A percentile compares a stretch with the other conserved stretches of the same genome.
Evolutionary conservation across 768 basidiomycete species (phyloP).

Genomic region (Tubosaeta brunneosetosa): DNA sequence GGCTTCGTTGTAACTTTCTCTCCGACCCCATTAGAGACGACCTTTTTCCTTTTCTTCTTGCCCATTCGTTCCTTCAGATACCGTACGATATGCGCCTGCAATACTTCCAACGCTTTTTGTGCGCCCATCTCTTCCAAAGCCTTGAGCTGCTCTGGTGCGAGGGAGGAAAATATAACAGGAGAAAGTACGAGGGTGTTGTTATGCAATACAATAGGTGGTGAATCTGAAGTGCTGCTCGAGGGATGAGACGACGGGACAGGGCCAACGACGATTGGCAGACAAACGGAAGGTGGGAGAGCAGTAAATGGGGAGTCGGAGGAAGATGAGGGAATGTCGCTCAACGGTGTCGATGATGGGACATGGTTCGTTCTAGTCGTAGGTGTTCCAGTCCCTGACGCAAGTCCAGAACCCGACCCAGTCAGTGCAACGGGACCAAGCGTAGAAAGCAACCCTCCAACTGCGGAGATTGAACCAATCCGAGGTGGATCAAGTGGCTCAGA

Average conservation of each 20-base stretch:
- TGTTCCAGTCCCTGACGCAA: no score
- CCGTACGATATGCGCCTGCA: slow-evolving; percentile 82
- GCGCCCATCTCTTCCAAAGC: slow-evolving; percentile 80
- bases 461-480: background rate
- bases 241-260: slow-evolving; percentile 65
- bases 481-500: slow-evolving; percentile 3
- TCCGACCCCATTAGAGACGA: slow-evolving; percentile 25
- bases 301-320: slow-evolving; percentile 23
- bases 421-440: background rate
- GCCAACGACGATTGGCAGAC: slow-evolving; percentile 73
- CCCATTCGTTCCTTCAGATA: slow-evolving; percentile 71
- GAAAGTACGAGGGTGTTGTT: slow-evolving; percentile 81
- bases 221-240: slow-evolving; percentile 40
- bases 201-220: slow-evolving; percentile 70
- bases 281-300: slow-evolving; percentile 41
- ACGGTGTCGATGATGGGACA: slow-evolving; percentile 5
- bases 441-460: background rate
- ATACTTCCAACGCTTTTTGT: slow-evolving; percentile 70
- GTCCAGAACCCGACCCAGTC: slow-evolving; percentile 1
- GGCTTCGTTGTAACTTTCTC: slow-evolving; percentile 42
- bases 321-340: slow-evolving; percentile 17
- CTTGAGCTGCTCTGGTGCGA: slow-evolving; percentile 66
- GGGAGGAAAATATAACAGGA: slow-evolving; percentile 76
- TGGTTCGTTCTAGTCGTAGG: slow-evolving; percentile 1
- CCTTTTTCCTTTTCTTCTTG: slow-evolving; percentile 37